Percentiles rank a stretch among this genome's conserved stretches.
Conservation (phyloP, 441 rosid genomes). For the Aquilaria agallochum region DNA sequence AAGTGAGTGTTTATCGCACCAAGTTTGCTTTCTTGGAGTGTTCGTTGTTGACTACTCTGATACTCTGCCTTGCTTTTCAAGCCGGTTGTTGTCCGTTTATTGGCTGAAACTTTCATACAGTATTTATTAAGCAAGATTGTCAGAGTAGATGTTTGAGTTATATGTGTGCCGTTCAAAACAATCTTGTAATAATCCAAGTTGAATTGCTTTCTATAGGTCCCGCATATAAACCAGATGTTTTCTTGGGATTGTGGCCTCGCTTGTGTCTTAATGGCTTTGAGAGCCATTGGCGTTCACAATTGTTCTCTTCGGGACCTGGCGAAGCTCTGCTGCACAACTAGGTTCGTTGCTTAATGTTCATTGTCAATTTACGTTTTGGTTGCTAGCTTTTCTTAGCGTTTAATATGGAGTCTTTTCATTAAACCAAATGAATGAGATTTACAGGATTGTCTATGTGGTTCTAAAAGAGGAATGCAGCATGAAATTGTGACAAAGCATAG, state of each 20-base stretch:
- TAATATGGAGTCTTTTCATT: no score
- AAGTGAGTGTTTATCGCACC: conserved; percentile 34
- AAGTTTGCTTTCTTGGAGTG: conserved; percentile 4
- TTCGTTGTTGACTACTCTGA: background rate
- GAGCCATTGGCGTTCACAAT: conserved; percentile 53
- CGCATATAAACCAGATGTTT: conserved; percentile 73
- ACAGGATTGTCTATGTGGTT: no score
- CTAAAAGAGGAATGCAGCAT: no score
- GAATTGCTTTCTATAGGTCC: conserved; percentile 49
- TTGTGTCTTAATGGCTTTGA: conserved; percentile 82
- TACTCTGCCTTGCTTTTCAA: background rate
- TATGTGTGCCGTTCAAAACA: background rate
- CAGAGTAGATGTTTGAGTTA: background rate
- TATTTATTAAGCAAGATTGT: no score
- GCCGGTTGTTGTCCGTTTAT: background rate
- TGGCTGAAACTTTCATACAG: no score
- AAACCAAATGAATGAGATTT: no score
- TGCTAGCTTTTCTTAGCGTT: background rate
- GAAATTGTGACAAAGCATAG: no score
- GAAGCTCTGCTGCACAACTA: conserved; percentile 67
- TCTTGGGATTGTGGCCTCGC: conserved; percentile 98
- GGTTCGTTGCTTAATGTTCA: conserved; percentile 36
- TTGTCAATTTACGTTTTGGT: conserved; percentile 1
- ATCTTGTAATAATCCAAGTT: background rate
- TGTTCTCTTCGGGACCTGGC: conserved; percentile 61